Evolutionary conservation across 495 filamentous ascomycete genomes (phyloP).

Genomic region (Apodospora peruviana): DNA sequence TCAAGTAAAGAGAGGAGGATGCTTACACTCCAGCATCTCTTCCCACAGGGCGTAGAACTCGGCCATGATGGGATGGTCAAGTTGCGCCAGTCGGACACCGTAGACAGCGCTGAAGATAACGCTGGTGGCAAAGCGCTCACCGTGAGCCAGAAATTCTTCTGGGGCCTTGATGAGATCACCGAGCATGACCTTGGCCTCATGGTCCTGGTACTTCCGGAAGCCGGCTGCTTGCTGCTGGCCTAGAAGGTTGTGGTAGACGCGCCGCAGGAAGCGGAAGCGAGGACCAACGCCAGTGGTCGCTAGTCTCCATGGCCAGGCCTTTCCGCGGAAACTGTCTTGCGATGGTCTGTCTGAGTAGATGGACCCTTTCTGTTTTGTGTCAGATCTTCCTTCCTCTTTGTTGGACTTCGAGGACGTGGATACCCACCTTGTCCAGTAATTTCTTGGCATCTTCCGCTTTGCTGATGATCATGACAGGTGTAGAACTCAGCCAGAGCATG

Average conservation of each 20-base stretch:
- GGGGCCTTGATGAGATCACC: not conserved
- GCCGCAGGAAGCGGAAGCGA: not conserved
- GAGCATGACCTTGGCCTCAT: not conserved
- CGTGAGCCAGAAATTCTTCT: not conserved
- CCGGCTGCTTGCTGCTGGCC: not conserved
- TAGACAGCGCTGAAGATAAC: slow-evolving; percentile 1
- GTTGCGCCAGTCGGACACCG: not conserved
- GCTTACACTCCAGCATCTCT: not conserved
- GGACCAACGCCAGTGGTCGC: not conserved
- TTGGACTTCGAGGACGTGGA: not conserved
- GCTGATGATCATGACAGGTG: not conserved
- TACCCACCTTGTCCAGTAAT: not conserved
- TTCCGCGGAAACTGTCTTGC: not conserved
- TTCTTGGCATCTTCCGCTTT: not conserved
- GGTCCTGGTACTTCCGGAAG: not conserved
- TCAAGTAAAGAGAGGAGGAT: not conserved
- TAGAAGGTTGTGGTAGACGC: not conserved
- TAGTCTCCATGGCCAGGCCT: not conserved
- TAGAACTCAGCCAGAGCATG: not conserved
- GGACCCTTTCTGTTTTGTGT: not conserved
- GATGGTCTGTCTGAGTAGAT: not conserved
- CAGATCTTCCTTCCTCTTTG: too few relatives aligned
- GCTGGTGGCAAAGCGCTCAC: not conserved
- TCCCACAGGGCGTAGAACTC: not conserved
- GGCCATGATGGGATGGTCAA: not conserved